Conservation (phyloP, 2,329 filamentous ascomycete species). For the Podosphaera xanthii region DNA sequence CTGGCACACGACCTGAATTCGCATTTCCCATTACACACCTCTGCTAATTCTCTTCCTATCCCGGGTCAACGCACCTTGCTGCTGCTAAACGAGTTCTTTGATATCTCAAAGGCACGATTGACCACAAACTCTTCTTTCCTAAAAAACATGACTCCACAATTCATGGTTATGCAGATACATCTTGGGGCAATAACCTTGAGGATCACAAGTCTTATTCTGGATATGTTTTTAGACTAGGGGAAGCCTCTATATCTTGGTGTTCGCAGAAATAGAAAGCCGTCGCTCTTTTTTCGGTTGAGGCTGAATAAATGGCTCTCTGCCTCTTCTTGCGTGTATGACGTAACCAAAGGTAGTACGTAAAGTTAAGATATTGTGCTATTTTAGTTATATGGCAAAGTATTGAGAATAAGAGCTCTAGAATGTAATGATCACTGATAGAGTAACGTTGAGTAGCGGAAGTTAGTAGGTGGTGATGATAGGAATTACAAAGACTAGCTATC, state of each 20-base stretch:
- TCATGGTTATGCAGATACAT: not conserved
- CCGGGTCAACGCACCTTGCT: not conserved
- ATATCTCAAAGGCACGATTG: not conserved
- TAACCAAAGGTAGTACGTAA: too few species aligned
- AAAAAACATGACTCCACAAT: not conserved
- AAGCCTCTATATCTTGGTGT: too few species aligned
- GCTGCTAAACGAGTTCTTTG: not conserved
- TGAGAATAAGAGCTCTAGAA: too few species aligned
- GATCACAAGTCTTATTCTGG: not conserved
- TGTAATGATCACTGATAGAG: too few species aligned
- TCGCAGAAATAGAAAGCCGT: not conserved
- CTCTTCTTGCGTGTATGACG: not conserved
- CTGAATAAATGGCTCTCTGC: not conserved
- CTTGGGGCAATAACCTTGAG: not conserved
- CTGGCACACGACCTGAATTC: not conserved
- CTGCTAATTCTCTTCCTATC: not conserved
- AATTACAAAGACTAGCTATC: too few species aligned
- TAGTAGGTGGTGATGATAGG: too few species aligned
- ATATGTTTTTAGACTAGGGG: too few species aligned
- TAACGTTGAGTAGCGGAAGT: too few species aligned
- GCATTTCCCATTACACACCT: not conserved
- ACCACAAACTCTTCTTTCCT: not conserved
- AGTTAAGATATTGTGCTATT: too few species aligned
- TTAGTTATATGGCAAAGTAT: too few species aligned
- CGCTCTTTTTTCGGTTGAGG: not conserved